Base-by-base conservation (phyloP, 805 yeast species). In the Sugiyamaella floridensis region DNA sequence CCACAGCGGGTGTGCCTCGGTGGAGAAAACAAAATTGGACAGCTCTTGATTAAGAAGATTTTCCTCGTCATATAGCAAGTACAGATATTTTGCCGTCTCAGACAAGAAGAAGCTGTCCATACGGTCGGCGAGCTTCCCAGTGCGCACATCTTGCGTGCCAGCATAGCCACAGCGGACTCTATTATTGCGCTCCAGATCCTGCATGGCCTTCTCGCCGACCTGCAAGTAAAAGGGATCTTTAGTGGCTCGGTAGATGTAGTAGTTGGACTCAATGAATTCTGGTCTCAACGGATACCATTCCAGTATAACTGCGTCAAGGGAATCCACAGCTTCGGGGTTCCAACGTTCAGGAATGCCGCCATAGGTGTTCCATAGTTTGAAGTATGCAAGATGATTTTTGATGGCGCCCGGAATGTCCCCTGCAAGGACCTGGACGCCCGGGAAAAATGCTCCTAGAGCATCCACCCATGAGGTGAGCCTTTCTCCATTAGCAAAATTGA, bases 281-380 rank as follows among this genome's bases (percentile, higher is more conserved):
- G 98, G 98, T 51, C 98, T 72, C 44, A 90, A 71, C 1, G 97
- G 96, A 62, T 88, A 90, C 97, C 97, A 90, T 63, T 87, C 95
- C 34, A 89, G 69, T 0, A 79, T 71, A 2, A 86, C 68, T 12
- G 55, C 48, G 20, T 5, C 59, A 56, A 19, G 67, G 57, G 43
- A 52, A 42, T 40, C 55, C 34, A 55, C 52, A 15, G 56, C 54
- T 41, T 64, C 59, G 16, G 58, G 53, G 40, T 43, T 47, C 97
- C 97, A 92, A 47, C 97, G 72, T 67, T 90, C 98, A 0, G 98
- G 98, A 10, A 90, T 79, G 51, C 83, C 85, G 11, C 85, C 89
- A 66, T 78, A 90, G 14, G 76, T 72, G 65, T 84, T 77, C 97
- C 97, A 90, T 2, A 89, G 65, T 61, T 89, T 89, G 60, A 82